A percentile compares a stretch with the other conserved stretches of the same genome.
Evolutionary conservation across 2,329 filamentous ascomycete species (phyloP).

Genomic region (Zalaria sp.): DNA sequence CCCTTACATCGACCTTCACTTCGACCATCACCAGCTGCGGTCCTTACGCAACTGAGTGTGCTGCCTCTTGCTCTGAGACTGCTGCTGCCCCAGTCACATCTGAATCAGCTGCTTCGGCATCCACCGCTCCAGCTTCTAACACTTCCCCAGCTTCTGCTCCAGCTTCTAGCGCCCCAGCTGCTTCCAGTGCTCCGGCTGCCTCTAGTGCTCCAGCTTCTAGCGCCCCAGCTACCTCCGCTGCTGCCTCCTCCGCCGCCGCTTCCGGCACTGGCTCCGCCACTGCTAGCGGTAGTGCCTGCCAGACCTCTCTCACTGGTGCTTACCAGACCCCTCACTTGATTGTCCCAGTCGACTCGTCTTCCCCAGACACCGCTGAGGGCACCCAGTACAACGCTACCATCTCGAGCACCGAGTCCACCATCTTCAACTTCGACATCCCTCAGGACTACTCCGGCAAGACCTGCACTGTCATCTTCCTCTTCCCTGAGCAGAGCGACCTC

Average conservation of each 20-base stretch:
- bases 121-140: background rate
- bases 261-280: constrained; percentile 1
- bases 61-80: no score
- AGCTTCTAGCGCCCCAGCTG: constrained; percentile 1
- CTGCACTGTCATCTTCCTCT: constrained; percentile 34
- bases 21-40: no score
- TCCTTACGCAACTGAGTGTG: no score
- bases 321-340: constrained; percentile 23
- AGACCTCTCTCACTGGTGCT: constrained; percentile 15
- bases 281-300: constrained; percentile 8
- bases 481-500: constrained; percentile 23
- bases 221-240: background rate
- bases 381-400: constrained; percentile 25
- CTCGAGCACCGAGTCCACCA: constrained; percentile 20
- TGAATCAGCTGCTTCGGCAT: background rate
- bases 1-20: no score
- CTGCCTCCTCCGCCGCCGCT: background rate
- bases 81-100: no score
- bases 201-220: background rate
- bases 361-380: constrained; percentile 25
- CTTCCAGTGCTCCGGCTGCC: constrained; percentile 1
- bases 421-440: constrained; percentile 35
- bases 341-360: constrained; percentile 18
- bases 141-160: constrained; percentile 1
- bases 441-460: constrained; percentile 23